Base-by-base conservation (phyloP, 2,329 filamentous ascomycete genomes). In the Periconia digitata region DNA sequence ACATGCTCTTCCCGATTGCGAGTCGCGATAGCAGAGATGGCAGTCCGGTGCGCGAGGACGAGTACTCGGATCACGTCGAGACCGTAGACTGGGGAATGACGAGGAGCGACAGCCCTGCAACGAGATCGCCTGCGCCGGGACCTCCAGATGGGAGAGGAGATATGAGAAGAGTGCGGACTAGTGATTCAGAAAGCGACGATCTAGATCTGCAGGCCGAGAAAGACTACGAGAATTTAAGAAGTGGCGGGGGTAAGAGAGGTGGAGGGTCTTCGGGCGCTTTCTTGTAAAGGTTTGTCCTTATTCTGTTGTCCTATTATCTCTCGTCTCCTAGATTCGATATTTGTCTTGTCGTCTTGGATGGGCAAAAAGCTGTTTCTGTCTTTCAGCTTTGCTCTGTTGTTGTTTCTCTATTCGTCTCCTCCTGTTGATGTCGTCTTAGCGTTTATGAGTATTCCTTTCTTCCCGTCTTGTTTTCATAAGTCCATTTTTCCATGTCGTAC, bases 1-100 rank as follows among this genome's bases (percentile, higher is more conserved):
- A 54, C 12, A 54, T 61, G 10, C 43, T 67, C 6, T 56, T 70
- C 7, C 64, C 65, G 1, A 66, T 67, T 12, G 49, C 49, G 15
- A 66, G 63, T 23, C 50, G 54, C 12, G 54, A 51, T 13, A 59
- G 53, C 24, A 54, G 58, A 8, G 62, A 63, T 6, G 17, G 46
- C n/a, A 51, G 44, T 8, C 60, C 59, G 1, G 54, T 54, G 1
- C 41, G 39, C 1, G 64, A 66, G 47, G n/a, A n/a, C 10, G 43
- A 39, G 16, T 53, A 60, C 16, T 45, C 29, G 2, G 47, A 47
- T 17, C 47, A 51, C 2, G 8, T 32, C 4, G 27, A 32, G 27
- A 32, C 27, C 10, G n/a, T 32, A 32, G 50, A 53, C 7, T 49
- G 47, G 47, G 38, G 35, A 15, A 39, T 49, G 21, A 17, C 29